A percentile compares a stretch with the other conserved stretches of the same genome.
Evolutionary conservation across 768 basidiomycete genomes (phyloP).

Genomic region (Botryobasidium botryosum): DNA sequence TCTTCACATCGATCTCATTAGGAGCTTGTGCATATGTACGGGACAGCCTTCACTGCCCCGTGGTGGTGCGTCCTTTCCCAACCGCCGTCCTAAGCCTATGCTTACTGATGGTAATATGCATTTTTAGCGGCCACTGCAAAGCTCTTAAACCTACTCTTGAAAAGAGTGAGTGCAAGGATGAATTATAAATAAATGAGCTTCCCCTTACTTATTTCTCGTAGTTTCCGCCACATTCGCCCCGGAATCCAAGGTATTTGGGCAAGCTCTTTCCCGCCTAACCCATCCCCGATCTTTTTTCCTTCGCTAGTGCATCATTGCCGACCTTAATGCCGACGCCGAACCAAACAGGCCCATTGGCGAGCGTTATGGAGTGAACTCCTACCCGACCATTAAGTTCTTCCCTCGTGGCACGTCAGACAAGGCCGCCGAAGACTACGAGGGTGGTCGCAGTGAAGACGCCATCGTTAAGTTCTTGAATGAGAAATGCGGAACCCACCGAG

Average conservation of each 20-base stretch:
- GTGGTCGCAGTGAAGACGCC: conserved; percentile 52
- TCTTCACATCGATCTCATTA: not conserved
- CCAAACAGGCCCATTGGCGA: conserved; percentile 53
- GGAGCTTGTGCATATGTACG: not conserved
- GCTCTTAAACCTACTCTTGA: conserved; percentile 74
- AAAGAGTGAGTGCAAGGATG: conserved; percentile 29
- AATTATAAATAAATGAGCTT: not conserved
- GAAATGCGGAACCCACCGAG: conserved; percentile 72
- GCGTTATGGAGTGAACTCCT: conserved; percentile 59
- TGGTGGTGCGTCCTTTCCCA: conserved; percentile 20
- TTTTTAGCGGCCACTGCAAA: conserved; percentile 82
- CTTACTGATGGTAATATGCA: conserved; percentile 2
- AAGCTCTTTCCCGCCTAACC: not conserved
- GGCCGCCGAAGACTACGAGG: conserved; percentile 48
- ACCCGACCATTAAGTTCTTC: conserved; percentile 96
- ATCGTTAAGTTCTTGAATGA: conserved; percentile 70
- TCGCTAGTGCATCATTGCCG: conserved; percentile 68
- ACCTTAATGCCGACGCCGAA: conserved; percentile 77
- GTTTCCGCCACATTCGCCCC: conserved; percentile 14
- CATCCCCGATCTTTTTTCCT: not conserved
- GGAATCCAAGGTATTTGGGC: not conserved
- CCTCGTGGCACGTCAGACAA: conserved; percentile 41
- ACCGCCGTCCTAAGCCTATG: too few relatives aligned
- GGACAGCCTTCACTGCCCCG: conserved; percentile 26
- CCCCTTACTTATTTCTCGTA: conserved; percentile 5